phyloP scores from a whole-genome alignment of 306 rosid genomes.

The Glycine latifolia region DNA sequence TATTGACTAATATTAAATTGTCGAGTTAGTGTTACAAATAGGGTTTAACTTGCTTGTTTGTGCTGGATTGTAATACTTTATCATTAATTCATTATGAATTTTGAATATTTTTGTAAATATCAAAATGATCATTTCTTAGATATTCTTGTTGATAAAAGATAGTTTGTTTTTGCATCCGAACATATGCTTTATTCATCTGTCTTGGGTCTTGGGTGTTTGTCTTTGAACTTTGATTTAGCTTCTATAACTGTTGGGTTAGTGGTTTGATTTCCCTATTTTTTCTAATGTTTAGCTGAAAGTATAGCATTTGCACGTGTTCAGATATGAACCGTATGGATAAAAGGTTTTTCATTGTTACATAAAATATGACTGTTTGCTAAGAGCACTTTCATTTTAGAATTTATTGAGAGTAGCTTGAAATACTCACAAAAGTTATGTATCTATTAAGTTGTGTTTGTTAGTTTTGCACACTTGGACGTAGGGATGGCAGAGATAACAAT shows the following conservation, averaged over 20 bases:
- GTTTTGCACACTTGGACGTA: too few species aligned
- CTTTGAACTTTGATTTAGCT: not conserved
- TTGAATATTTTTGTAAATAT: not conserved
- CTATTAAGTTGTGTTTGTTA: too few species aligned
- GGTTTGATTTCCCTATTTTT: not conserved
- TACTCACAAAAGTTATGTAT: too few species aligned
- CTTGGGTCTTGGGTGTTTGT: too few species aligned
- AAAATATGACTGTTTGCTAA: too few species aligned
- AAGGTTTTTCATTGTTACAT: too few species aligned
- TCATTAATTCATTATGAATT: not conserved
- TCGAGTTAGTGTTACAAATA: not conserved
- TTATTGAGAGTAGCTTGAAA: too few species aligned
- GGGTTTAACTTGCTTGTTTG: slow-evolving; percentile 18
- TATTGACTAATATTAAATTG: not conserved
- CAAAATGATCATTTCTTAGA: slow-evolving; percentile 19
- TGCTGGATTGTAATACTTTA: slow-evolving; percentile 11
- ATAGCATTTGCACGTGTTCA: too few species aligned
- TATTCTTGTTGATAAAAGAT: not conserved
- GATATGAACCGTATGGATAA: too few species aligned
- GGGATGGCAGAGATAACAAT: too few species aligned
- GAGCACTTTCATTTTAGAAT: too few species aligned
- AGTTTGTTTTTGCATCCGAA: not conserved
- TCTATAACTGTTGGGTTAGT: not conserved
- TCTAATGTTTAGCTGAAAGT: too few species aligned
- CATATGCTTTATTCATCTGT: slow-evolving; percentile 1